Evolutionary conservation across 2,329 filamentous ascomycete genomes (phyloP).

Genomic region (Fusarium sp.): DNA sequence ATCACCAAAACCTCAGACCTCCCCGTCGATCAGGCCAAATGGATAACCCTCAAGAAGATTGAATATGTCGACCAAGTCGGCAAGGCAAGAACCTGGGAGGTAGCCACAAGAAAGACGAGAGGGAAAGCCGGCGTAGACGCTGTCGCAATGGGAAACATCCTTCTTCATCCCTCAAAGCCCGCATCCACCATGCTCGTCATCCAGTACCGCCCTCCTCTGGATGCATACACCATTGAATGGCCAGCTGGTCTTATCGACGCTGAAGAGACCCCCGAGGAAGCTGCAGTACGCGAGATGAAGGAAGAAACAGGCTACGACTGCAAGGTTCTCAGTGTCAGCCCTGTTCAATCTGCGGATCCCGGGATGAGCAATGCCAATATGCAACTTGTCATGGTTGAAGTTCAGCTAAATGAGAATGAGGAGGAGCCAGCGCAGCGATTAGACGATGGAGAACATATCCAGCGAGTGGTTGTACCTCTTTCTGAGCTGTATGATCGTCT

Average conservation of each 20-base stretch:
- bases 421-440: slow-evolving; percentile 39
- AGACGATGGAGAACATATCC: slow-evolving; percentile 44
- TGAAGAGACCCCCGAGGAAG: slow-evolving; percentile 41
- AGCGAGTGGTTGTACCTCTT: slow-evolving; percentile 40
- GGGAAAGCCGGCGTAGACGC: slow-evolving; percentile 42
- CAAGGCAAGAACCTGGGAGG: slow-evolving; percentile 43
- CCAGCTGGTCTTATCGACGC: slow-evolving; percentile 44
- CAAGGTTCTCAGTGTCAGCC: slow-evolving; percentile 40
- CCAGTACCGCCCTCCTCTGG: slow-evolving; percentile 44
- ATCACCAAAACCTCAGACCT: slow-evolving; percentile 43
- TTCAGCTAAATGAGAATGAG: slow-evolving; percentile 36
- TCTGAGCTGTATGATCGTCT: slow-evolving; percentile 41
- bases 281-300: slow-evolving; percentile 43
- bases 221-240: slow-evolving; percentile 46
- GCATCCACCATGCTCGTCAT: slow-evolving; percentile 44
- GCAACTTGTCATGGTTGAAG: slow-evolving; percentile 45
- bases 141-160: slow-evolving; percentile 45
- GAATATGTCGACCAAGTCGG: slow-evolving; percentile 46
- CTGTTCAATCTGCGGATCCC: slow-evolving; percentile 39
- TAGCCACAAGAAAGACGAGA: slow-evolving; percentile 44
- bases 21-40: slow-evolving; percentile 37
- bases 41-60: slow-evolving; percentile 44
- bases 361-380: slow-evolving; percentile 46
- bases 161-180: slow-evolving; percentile 43
- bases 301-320: slow-evolving; percentile 44